Conservation (phyloP, 805 yeast species). For the Saccharomycopsis sp. region DNA sequence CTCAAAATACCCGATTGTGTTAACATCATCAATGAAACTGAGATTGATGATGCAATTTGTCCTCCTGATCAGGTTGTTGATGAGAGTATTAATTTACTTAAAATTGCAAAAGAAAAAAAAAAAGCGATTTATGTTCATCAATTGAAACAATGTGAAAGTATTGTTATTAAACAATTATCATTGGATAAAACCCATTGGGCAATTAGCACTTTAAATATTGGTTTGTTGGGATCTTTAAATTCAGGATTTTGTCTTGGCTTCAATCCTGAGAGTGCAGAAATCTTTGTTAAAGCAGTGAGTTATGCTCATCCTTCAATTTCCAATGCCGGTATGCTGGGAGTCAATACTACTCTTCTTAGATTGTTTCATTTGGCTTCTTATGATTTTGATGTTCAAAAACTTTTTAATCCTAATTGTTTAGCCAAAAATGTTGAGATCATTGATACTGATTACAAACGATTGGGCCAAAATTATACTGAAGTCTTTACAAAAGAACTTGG, state of each 20-base stretch:
- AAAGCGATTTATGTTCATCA: conserved; percentile 32
- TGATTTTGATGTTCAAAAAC: conserved; percentile 37
- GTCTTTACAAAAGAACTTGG: conserved; percentile 44
- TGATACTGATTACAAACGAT: conserved; percentile 29
- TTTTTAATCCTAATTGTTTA: conserved; percentile 28
- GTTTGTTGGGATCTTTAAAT: conserved; percentile 43
- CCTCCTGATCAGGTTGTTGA: conserved; percentile 56
- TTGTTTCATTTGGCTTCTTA: conserved; percentile 35
- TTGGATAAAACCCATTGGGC: conserved; percentile 44
- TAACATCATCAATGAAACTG: conserved; percentile 39
- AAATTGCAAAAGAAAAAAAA: conserved; percentile 52
- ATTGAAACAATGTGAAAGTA: conserved; percentile 34
- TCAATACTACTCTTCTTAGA: too few species aligned
- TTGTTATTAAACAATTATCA: conserved; percentile 19
- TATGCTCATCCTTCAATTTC: conserved; percentile 64
- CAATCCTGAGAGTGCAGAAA: conserved; percentile 29
- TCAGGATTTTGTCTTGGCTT: conserved; percentile 33
- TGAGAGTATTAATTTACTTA: conserved; percentile 47
- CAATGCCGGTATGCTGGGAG: conserved; percentile 48
- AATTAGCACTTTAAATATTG: conserved; percentile 35
- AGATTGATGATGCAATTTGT: conserved; percentile 29
- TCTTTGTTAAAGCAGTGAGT: conserved; percentile 37
- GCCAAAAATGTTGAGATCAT: conserved; percentile 31
- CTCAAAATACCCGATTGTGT: conserved; percentile 41
- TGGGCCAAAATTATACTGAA: conserved; percentile 26